Conservation (phyloP, 2,329 filamentous ascomycete species). For the Ascochyta fabae region DNA sequence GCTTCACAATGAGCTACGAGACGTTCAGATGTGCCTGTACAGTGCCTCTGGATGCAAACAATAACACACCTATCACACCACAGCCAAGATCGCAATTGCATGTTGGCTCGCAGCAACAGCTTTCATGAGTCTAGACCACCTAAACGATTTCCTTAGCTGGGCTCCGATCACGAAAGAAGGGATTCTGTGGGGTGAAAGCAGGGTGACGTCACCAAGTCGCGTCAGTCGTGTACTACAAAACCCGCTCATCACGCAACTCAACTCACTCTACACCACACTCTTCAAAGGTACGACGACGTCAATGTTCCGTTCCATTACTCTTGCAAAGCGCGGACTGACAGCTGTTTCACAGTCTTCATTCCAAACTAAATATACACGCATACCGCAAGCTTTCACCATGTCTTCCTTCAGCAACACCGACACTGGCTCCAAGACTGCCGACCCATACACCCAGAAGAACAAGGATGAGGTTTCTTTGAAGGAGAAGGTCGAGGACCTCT, state of each 20-base stretch:
- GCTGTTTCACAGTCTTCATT: conserved; percentile 23
- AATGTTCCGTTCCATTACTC: conserved; percentile 18
- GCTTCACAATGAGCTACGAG: no score
- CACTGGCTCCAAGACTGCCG: conserved; percentile 58
- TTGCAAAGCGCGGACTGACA: conserved; percentile 26
- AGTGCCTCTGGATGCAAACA: no score
- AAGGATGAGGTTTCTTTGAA: conserved; percentile 72
- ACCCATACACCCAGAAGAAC: conserved; percentile 83
- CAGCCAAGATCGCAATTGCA: no score
- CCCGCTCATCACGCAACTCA: neutral
- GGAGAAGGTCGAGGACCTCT: conserved; percentile 78
- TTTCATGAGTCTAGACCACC: conserved; percentile 2
- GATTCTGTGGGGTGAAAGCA: neutral
- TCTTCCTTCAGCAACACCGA: conserved; percentile 49
- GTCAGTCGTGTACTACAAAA: conserved; percentile 10
- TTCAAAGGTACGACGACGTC: conserved; percentile 17
- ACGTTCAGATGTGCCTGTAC: no score
- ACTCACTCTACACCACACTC: conserved; percentile 5
- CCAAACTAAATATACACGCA: conserved; percentile 13
- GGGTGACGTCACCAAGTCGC: conserved; percentile 6
- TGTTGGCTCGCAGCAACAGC: neutral
- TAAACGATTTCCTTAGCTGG: conserved; percentile 1
- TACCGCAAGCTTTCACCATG: conserved; percentile 33
- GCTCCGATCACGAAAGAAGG: conserved; percentile 1
- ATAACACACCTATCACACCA: no score